Base-by-base conservation (phyloP, 495 filamentous ascomycete genomes). In the Bathelium albidoporum region DNA sequence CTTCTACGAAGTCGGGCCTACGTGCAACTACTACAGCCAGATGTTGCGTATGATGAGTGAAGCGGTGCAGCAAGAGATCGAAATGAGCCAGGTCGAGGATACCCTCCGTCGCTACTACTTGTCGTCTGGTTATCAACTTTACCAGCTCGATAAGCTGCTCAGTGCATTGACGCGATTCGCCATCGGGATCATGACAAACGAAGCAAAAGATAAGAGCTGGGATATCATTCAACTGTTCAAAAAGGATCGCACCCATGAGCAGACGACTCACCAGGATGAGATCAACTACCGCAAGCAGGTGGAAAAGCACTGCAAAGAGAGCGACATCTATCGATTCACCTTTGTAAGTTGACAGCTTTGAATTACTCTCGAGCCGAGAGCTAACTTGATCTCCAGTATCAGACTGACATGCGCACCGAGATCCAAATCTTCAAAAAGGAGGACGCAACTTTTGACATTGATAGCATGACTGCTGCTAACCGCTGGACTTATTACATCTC, bases 401-500 rank as follows among this genome's bases (percentile, higher is more conserved):
- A 67, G 68, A 85, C 73, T 26, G 81, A 80, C 59, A 77, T 79
- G 63, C 82, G 85, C 65, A 82, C 86, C 9, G 81, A 80, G 10
- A 73, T 91, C 1, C 86, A 85, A 58, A 85, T 91, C 68, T 78
- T 95, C 63, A 88, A 87, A 53, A 85, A 82, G 60, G 89, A 91
- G 65, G 91, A 96, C 66, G 83, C 85, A 3, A 95, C 90, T 0
- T 88, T 93, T 69, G 83, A 90, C 60, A 78, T 77, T 60, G 80
- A 81, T 34, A 80, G 82, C 26, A 71, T 87, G 32, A 81, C 77
- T 65, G 64, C 59, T 7, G 81, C 85, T 61, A 80, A 81, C 53
- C 80, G 80, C 59, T 97, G 93, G 93, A 87, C 89, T 59, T 92
- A 93, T 79, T 99, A 99, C 71, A 88, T 96, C 45, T 90, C 90